Evolutionary conservation across 805 yeast species (phyloP), one percentile per base, ranked within the genome.

Genomic region (Yarrowia phangngaensis): DNA sequence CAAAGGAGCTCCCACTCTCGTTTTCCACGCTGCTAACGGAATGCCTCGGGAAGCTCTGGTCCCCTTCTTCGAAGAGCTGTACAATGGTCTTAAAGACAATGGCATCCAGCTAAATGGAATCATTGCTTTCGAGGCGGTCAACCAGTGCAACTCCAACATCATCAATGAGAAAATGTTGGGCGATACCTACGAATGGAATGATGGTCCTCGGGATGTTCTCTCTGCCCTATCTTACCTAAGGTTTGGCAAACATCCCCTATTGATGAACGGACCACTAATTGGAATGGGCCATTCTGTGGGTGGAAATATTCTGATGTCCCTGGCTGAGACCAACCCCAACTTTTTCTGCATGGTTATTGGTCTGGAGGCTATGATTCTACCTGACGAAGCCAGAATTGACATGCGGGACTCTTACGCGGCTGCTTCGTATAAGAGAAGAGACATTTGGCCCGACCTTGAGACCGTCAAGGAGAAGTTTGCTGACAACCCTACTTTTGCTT

Each of bases 281-380:
- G 59, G 51, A 3, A 26, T 56, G 15, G 59, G 59, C 13, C 59
- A 56, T 33, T 56, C 59, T 3, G 41, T 56, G 9, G 59, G 59
- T n/a, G 59, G 56, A 19, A 52, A 54, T 23, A 8, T 27, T 12
- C 14, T 52, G 8, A 20, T 51, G 9, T 23, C 45, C 15, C 33
- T 51, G 8, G 49, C 57, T 2, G 19, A 23, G 6, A 17, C 31
- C n/a, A 27, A 54, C 30, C 54, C 56, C 8, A 35, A 38, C 3
- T 40, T 50, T 6, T 55, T 56, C 36, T 22, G 52, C 16, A 50
- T 52, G 12, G 20, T 55, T 11, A 19, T 54, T 3, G 56, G 58
- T 6, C 16, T 56, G 13, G 59, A 56, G 17, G 56, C 59, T 19
- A 56, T 56, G 19, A 30, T 56, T 9, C 43, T 46, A 8, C 50